Percentiles rank a stretch among this genome's conserved stretches.
Conservation (phyloP, 2,329 filamentous ascomycete genomes). For the Trichophyton schoenleinii region DNA sequence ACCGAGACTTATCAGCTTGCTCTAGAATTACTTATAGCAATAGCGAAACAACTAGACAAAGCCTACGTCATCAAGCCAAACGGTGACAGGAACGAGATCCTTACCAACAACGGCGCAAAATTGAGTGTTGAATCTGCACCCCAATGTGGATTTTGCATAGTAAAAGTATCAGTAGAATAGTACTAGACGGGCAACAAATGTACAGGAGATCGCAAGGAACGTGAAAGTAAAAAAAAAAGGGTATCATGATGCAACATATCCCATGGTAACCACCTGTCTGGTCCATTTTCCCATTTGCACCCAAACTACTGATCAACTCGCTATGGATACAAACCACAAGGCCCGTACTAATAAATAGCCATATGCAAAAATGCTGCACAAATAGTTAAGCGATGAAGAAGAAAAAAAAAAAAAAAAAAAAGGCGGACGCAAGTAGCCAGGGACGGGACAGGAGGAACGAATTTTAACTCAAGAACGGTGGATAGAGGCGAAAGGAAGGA, state of each 20-base stretch:
- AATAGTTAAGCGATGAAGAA: neutral
- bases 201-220: neutral
- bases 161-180: no score
- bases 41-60: neutral
- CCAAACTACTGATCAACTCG: neutral
- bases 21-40: neutral
- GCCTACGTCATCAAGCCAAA: neutral
- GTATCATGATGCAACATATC: neutral
- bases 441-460: neutral
- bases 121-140: no score
- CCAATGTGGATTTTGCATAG: neutral
- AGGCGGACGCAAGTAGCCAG: no score
- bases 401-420: neutral
- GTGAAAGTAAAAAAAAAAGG: neutral
- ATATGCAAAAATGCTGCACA: neutral
- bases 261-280: neutral
- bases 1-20: neutral
- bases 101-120: neutral
- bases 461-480: neutral
- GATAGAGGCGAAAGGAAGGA: neutral
- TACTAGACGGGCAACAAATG: neutral
- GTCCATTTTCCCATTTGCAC: neutral
- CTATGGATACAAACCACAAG: neutral
- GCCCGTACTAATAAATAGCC: neutral
- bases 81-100: neutral